Base-by-base conservation (phyloP, 1,139 yeast species). In the Geotrichum phurueaensis region DNA sequence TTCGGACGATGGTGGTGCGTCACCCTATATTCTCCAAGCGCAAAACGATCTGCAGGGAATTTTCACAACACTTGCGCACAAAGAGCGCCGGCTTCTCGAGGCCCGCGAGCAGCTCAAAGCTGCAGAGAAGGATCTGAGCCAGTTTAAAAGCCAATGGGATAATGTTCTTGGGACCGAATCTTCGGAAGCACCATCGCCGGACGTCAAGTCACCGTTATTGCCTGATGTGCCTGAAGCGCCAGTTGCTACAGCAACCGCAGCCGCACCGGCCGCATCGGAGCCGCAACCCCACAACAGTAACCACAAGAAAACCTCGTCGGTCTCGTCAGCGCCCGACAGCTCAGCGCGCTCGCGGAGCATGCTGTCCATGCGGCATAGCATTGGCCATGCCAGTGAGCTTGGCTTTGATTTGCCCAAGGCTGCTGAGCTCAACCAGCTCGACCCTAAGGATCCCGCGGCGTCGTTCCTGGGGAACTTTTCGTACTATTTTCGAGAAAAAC, bases 21-120 rank as follows among this genome's bases (percentile, higher is more conserved):
- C 70, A 9, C 70, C 69, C 25, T 67, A 65, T 58, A 63, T 67
- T 22, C 61, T 66, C 22, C 52, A 64, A 61, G 25, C 36, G 45
- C 66, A 67, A 45, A 68, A 71, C 13, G 67, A 66, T 56, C 61
- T 73, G 29, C 76, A 74, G 64, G 73, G 72, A 55, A 65, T 74
- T 10, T 69, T 74, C 58, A 73, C 69, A 36, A 63, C 69, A 33
- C 67, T 74, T 62, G 77, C 77, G 27, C 67, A 68, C 63, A 73
- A 74, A 60, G 76, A 74, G 61, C 70, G 77, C 10, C 67, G 70
- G 27, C 75, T 73, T 29, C 67, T 74, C 36, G 77, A 74, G 62
- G 76, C 76, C 15, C 65, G 66, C 27, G 75, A 74, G 59, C 66
- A 62, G 29, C 68, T 72, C 47, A 61, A 57, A 33, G 66, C 65